These are phyloP conservation scores for Xylaria sp. DNA, from an alignment of 2,329 filamentous ascomycete genomes.

Conservation along the genomic window DNA sequence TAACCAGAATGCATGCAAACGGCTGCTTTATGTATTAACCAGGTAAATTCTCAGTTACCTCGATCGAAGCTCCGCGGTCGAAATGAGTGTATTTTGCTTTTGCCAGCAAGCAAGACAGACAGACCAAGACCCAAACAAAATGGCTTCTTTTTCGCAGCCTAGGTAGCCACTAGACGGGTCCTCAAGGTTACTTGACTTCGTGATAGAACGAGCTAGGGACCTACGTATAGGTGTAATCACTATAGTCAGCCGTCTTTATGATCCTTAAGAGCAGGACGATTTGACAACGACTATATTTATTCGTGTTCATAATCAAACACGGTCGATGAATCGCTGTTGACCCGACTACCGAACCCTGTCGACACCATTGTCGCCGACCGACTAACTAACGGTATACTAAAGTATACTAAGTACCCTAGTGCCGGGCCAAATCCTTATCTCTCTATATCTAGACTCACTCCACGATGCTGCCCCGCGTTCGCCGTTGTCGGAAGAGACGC, in stretches of 20 bases:
- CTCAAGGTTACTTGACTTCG: too few relatives aligned
- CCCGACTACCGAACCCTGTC: background rate
- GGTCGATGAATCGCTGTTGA: background rate
- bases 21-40: background rate
- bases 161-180: background rate
- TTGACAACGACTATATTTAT: background rate
- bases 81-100: background rate
- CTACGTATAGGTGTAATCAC: too few relatives aligned
- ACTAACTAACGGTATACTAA: background rate
- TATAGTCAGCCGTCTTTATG: background rate
- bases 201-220: too few relatives aligned
- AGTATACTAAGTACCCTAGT: background rate
- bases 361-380: background rate
- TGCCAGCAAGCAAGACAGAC: background rate
- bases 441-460: slow-evolving; percentile 1
- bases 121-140: background rate
- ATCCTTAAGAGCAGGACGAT: background rate
- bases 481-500: slow-evolving; percentile 39
- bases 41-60: background rate
- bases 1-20: background rate
- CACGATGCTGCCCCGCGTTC: slow-evolving; percentile 27
- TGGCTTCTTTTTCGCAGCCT: background rate
- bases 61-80: background rate
- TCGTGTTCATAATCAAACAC: background rate
- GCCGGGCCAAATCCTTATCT: slow-evolving; percentile 23